Base-by-base conservation (phyloP, 1,284 basidiomycete genomes). In the Ganoderma leucocontextum region DNA sequence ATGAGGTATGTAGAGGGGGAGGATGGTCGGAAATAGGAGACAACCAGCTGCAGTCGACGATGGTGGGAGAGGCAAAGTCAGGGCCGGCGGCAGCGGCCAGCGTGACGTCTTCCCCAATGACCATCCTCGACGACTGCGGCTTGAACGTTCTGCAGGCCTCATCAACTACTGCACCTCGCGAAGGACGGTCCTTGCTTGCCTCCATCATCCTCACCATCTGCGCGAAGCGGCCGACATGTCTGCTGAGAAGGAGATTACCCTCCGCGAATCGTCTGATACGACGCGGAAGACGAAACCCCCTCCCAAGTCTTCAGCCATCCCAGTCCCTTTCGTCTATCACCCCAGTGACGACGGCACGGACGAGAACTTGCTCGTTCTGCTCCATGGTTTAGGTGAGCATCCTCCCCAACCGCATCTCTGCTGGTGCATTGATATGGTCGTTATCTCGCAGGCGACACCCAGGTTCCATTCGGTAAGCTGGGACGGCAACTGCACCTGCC, bases 371-470 rank as follows among this genome's bases (percentile, higher is more conserved):
- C 80, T 98, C 39, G 86, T 98, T 68, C 84, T 98, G 63, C 84
- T 97, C 22, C 96, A 98, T 72, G 96, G 96, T 0, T 86, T 97
- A 39, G 95, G 95, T 94, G 73, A 70, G 87, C 77, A 35, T 39
- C 44, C 5, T 42, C 7, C 25, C 36, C 36, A 12, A 36, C 36
- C 17, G 6, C 22, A 15, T 25, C 33, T n/a, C 9, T 1, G 17
- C 12, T 2, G 22, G n/a, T 6, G 13, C 35, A 19, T 3, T 58
- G n/a, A 7, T 38, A n/a, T 57, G 38, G 17, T 22, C 15, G 17
- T 42, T 19, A 4, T 15, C 17, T 19, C 60, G 53, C 66, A 96
- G 95, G 96, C 29, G 96, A 97, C 79, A 95, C 91, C 0, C 91
- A 95, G 72, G 68, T 81, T 1, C 91, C 94, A 0, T 97, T 97